phyloP scores from a whole-genome alignment of 2,329 filamentous ascomycete genomes.

The Cryphonectria parasitica region DNA sequence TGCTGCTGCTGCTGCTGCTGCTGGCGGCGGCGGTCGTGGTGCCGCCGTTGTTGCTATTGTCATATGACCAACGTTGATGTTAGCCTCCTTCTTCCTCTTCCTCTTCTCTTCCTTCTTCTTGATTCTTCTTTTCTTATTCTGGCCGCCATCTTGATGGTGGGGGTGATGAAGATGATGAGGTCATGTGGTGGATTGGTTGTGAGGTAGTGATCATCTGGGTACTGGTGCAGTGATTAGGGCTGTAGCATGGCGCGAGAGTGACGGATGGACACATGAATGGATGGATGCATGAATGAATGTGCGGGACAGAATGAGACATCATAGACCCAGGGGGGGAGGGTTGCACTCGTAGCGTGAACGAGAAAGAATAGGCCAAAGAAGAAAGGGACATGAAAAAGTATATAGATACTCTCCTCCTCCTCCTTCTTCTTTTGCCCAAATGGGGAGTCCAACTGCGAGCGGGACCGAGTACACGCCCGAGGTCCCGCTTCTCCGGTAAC shows the following conservation, averaged over 20 bases:
- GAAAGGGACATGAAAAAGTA: background rate
- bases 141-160: background rate
- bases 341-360: background rate
- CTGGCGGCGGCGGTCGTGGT: background rate
- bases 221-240: background rate
- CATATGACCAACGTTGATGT: background rate
- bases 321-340: too few species aligned
- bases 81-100: background rate
- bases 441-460: background rate
- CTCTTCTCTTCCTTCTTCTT: background rate
- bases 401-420: background rate
- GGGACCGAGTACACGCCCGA: background rate
- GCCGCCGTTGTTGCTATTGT: background rate
- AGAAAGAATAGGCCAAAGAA: background rate
- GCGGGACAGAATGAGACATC: background rate
- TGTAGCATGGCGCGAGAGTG: too few species aligned
- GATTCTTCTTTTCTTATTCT: background rate
- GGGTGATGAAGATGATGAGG: background rate
- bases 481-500: background rate
- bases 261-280: too few species aligned
- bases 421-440: background rate
- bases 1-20: background rate
- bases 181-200: background rate
- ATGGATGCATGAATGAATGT: too few species aligned
- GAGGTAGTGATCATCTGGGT: background rate